Base-by-base conservation (phyloP, 305 asterid species). In the Nicotiana rustica region DNA sequence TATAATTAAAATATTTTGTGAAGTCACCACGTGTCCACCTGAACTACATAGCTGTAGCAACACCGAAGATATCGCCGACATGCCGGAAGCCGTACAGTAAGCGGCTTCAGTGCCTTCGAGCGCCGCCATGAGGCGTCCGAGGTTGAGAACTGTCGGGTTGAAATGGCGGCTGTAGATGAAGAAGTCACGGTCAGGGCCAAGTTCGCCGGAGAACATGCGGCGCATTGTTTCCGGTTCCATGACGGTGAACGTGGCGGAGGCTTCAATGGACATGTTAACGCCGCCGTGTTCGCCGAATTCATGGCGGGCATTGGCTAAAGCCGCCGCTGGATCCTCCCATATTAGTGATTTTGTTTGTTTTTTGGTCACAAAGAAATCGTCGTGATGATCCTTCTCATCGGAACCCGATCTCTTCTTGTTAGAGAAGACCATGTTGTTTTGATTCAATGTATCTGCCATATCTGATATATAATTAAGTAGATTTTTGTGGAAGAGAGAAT, bases 231-330 rank as follows among this genome's bases (percentile, higher is more conserved):
- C 99, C 0, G 99, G 92, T 80, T 96, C 99, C 98, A 94, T 96
- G 49, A 96, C 99, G 6, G 99, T 96, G 89, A 96, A 96, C 81
- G 99, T 96, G 79, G 97, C 99, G 61, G 99, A 96, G 13, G 98
- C 98, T 85, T 96, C 99, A 82, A 96, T 96, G 49, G 99, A 96
- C 99, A 96, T 94, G 93, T 94, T 94, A 1, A 94, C 99, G 25
- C 99, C 99, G 44, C 99, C 99, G 77, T 96, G 98, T 89, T 96
- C 99, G 79, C 99, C 98, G 87, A 94, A 93, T 78, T 93, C 98
- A 90, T 96, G 99, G 78, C 98, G 99, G n/a, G 93, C 93, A 17
- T 84, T 89, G 85, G 98, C 93, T 69, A 96, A 87, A 10, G 97
- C 95, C 79, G 90, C 93, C 21, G 94, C 97, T 0, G 98, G 99